Conservation (phyloP, 345 rosid species). For the Balakata baccata region DNA sequence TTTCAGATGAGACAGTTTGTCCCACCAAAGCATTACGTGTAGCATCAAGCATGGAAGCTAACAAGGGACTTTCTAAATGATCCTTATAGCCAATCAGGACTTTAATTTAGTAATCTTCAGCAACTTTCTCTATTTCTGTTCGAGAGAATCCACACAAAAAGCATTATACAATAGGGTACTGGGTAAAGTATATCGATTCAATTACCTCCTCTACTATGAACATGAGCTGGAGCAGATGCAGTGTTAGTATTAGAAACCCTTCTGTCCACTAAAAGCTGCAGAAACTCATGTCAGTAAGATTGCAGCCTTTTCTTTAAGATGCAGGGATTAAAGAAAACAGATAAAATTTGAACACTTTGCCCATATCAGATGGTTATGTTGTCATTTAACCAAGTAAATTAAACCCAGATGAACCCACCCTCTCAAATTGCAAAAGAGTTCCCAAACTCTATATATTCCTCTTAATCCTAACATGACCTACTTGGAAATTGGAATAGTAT, state of each 20-base stretch:
- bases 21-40: neutral
- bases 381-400: neutral
- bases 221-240: conserved; percentile 36
- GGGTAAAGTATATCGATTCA: neutral
- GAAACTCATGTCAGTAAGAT: conserved; percentile 6
- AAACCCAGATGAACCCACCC: neutral
- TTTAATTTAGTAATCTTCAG: neutral
- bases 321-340: neutral
- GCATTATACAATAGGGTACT: neutral
- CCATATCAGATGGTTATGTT: neutral
- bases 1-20: neutral
- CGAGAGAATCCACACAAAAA: neutral
- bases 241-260: conserved; percentile 13
- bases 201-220: conserved; percentile 48
- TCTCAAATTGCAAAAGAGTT: neutral
- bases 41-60: neutral
- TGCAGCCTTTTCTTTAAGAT: neutral
- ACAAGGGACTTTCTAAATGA: neutral
- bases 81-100: neutral
- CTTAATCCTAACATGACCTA: neutral
- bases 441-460: neutral
- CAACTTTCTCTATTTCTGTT: neutral
- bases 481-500: neutral
- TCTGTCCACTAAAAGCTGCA: conserved; percentile 34
- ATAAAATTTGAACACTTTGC: neutral